Percentiles rank a stretch among this genome's conserved stretches.
Evolutionary conservation across 768 basidiomycete species (phyloP).

Genomic region (Trametes coccinea): DNA sequence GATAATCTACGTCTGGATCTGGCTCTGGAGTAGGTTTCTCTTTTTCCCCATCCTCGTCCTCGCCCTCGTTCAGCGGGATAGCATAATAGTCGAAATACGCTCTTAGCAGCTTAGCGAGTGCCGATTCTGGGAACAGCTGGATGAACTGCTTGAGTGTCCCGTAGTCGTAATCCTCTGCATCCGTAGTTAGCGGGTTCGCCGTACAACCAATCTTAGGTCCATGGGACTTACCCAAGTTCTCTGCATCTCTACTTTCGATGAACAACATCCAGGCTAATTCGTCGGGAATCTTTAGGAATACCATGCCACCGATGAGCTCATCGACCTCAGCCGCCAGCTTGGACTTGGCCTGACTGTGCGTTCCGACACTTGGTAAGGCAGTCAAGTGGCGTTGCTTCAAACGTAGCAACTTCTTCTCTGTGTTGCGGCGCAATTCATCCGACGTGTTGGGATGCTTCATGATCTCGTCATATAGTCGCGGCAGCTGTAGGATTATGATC

Average conservation of each 20-base stretch:
- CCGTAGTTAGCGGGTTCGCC: too few species aligned
- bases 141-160: slow-evolving; percentile 59
- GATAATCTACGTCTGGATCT: slow-evolving; percentile 49
- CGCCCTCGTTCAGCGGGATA: slow-evolving; percentile 47
- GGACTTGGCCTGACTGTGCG: slow-evolving; percentile 41
- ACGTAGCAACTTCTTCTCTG: slow-evolving; percentile 73
- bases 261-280: slow-evolving; percentile 80
- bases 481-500: slow-evolving; percentile 50
- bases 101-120: slow-evolving; percentile 56
- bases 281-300: slow-evolving; percentile 75
- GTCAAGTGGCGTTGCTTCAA: slow-evolving; percentile 63
- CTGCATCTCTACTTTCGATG: slow-evolving; percentile 73
- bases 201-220: background rate
- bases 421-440: slow-evolving; percentile 75
- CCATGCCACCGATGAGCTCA: slow-evolving; percentile 69
- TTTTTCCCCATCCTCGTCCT: slow-evolving; percentile 33
- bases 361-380: slow-evolving; percentile 49
- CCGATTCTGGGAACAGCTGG: slow-evolving; percentile 59
- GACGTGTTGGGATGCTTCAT: slow-evolving; percentile 77
- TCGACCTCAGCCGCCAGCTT: slow-evolving; percentile 63
- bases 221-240: slow-evolving; percentile 47
- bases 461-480: slow-evolving; percentile 73
- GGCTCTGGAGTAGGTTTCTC: slow-evolving; percentile 10
- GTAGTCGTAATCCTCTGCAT: slow-evolving; percentile 61
- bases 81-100: slow-evolving; percentile 70